Evolutionary conservation across 192 early-diverging fungal species (phyloP), one percentile per base, ranked within the genome.

Genomic region (Coemansia sp.): DNA sequence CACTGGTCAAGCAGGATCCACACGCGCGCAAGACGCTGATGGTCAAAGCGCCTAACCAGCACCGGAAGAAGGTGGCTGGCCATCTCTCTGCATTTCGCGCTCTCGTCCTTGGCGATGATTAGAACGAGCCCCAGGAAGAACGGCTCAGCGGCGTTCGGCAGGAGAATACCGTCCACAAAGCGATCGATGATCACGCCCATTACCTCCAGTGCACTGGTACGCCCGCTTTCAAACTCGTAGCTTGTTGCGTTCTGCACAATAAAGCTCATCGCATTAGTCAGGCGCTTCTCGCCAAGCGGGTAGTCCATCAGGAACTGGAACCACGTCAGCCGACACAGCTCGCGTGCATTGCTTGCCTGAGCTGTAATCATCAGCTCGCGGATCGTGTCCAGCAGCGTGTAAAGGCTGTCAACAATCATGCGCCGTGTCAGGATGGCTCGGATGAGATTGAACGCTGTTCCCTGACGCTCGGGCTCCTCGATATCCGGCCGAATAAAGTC

Each of bases 281-380:
- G 75, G 52, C 94, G 85, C 2, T 82, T 82, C 42, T 87, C 84
- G 39, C 95, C 93, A 71, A 96, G 90, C 37, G 98, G 98, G 75
- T 98, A 99, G 64, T 97, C 91, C 71, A 98, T 82, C 61, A 99
- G 79, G 84, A 99, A 99, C 61, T 92, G 91, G 63, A 95, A 87
- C 68, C 89, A 89, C 4, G 88, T 86, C 35, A 87, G 80, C 8
- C 95, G 90, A 55, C 93, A 95, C 43, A 91, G 80, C 62, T 96
- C 92, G 35, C 95, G 89, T 26, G 92, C 85, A 52, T 91, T 86
- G 4, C 67, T 74, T 13, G 83, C 81, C 77, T 97, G 95, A 51
- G 88, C 91, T 0, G 94, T 94, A 35, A 99, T 86, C 88, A 98
- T 91, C 63, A 94, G 85, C 63, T 86, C 72, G 23, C 87, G 73